Base-by-base conservation (phyloP, 2,329 filamentous ascomycete species). In the Ilyonectria destructans region DNA sequence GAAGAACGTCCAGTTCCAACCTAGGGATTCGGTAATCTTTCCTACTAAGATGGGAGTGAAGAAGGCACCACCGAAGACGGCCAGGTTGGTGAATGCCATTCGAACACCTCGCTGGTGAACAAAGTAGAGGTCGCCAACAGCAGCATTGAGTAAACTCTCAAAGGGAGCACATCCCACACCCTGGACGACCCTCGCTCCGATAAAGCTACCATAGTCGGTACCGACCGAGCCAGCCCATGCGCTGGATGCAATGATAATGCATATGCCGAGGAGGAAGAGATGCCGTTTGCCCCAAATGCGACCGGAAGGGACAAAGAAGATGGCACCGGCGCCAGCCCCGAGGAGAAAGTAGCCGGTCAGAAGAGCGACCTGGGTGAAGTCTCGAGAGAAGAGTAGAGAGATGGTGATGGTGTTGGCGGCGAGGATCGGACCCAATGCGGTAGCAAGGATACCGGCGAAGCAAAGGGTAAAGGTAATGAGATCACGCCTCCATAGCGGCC, bases 271-370 rank as follows among this genome's bases (percentile, higher is more conserved):
- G 29, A 98, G 82, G 79, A 97, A 98, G 17, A 95, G 83, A 83
- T 98, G 96, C 46, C 95, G 88, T 82, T 97, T 98, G 45, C 96
- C 96, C 93, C 94, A 98, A 70, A 98, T 92, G 65, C 95, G 90
- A 21, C 93, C 94, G 1, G 92, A 93, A 0, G 96, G 93, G 3
- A 98, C 95, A 81, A 95, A 95, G 71, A 98, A 86, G 79, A 96
- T 90, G 58, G 93, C 95, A 1, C 92, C 92, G 15, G 94, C 84
- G 12, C 94, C 95, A 3, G 94, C 93, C 21, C 94, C 96, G 31
- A 95, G 88, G 21, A 98, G 87, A 79, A 94, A 95, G 80, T 95
- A 97, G 60, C 95, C 95, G 0, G 95, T 98, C 46, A 97, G 83
- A 13, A 96, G 85, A 3, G 95, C 95, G 65, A 95, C 90, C 49